Percentiles rank a stretch among this genome's conserved stretches.
Conservation (phyloP, 2,329 filamentous ascomycete genomes). For the Microdochium trichocladiopsis region DNA sequence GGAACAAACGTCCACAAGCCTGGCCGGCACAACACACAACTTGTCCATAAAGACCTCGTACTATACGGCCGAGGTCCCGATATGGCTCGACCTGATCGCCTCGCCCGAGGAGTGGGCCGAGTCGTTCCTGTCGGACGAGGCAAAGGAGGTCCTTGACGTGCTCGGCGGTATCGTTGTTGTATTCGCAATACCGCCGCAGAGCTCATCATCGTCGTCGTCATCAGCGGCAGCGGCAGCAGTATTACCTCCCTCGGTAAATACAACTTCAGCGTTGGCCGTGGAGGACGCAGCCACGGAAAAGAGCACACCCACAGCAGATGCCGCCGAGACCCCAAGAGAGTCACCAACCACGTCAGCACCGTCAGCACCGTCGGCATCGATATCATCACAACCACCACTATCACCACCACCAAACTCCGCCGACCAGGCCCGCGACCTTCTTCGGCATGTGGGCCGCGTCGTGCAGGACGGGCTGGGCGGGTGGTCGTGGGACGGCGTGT, state of each 20-base stretch:
- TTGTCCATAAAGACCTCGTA: conserved; percentile 51
- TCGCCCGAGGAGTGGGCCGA: conserved; percentile 45
- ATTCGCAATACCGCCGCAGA: conserved; percentile 34
- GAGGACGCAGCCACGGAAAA: too few relatives aligned
- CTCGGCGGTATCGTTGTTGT: conserved; percentile 54
- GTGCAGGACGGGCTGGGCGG: conserved; percentile 50
- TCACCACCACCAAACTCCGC: conserved; percentile 6
- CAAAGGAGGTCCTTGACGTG: conserved; percentile 53
- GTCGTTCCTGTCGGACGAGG: conserved; percentile 54
- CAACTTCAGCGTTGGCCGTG: too few relatives aligned
- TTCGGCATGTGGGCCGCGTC: conserved; percentile 47
- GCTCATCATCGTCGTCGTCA: not conserved
- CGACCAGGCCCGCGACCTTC: conserved; percentile 28
- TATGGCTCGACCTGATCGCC: conserved; percentile 60
- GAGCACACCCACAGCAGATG: too few relatives aligned
- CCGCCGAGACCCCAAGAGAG: too few relatives aligned
- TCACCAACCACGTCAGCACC: not conserved
- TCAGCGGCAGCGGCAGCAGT: conserved; percentile 11
- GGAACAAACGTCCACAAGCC: conserved; percentile 27
- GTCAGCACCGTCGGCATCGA: not conserved
- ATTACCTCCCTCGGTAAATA: too few relatives aligned
- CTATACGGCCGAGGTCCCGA: conserved; percentile 52
- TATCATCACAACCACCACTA: conserved; percentile 2
- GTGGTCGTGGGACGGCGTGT: conserved; percentile 58
- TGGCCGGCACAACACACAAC: conserved; percentile 54